Evolutionary conservation across 768 basidiomycete species (phyloP), one percentile per base, ranked within the genome.

Genomic region (Peribolospora kevripleyi): DNA sequence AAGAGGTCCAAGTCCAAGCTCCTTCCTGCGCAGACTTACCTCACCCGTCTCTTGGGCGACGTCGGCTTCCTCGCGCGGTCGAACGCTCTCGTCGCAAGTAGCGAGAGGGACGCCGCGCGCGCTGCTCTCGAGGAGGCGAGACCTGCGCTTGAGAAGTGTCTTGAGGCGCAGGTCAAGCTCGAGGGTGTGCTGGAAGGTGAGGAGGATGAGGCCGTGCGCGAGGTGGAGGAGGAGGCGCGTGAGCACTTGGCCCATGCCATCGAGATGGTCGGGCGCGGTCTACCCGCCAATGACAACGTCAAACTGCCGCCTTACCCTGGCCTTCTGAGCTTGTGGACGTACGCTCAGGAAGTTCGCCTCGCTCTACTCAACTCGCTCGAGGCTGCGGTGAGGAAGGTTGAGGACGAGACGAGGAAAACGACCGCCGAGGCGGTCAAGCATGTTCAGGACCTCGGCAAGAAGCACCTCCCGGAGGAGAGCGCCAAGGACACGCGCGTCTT

Each of bases 1-100:
- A 97, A 97, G 71, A 81, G 93, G 38, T 75, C 82, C n/a, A 86
- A 85, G 69, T 91, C 87, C 49, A 98, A 97, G 70, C 80, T 98
- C 48, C 79, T 83, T 36, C 93, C 93, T 11, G 88, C 80, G 9
- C 78, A 82, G 57, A 91, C 86, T 10, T 98, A 91, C 69, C 76
- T 98, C 52, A 75, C 75, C 61, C 80, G 91, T 64, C 74, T 97
- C n/a, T 75, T 98, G 57, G 72, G 78, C 51, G 91, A 98, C 65
- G 73, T 98, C 51, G 84, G 87, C 59, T 70, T 93, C 37, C 78
- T 98, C 56, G 82, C 82, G 3, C 72, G 78, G 8, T 76, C 86
- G 58, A 98, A 98, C 64, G 76, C 79, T 40, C 77, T 87, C 57
- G 78, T 86, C n/a, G 88, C 93, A 2, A 74, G 80, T 55, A 65